Evolutionary conservation across 2,329 filamentous ascomycete genomes (phyloP), one percentile per base, ranked within the genome.

Genomic region (Alternaria arbusti): DNA sequence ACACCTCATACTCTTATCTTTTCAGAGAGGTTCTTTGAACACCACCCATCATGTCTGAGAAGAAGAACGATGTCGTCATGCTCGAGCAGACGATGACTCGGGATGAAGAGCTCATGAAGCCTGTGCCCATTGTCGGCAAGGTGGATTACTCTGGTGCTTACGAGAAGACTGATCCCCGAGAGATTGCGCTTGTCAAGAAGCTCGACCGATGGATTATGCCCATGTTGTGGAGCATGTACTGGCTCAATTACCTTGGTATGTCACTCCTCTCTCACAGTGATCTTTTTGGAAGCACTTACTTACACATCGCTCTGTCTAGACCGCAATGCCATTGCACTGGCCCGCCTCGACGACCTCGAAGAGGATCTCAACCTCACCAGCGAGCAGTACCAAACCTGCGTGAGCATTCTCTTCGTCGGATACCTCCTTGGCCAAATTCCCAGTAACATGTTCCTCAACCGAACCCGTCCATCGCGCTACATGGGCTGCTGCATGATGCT

Each of bases 241-340:
- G 66, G 64, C 57, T 64, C 30, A 63, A 63, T 12, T 63, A 63
- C 32, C 56, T 63, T 36, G 30, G 63, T 66, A 58, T 32, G 55
- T 36, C 20, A 46, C 25, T 15, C 17, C 28, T 40, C 64, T 59
- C 11, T 30, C 25, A 40, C 36, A 40, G 67, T 71, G 23, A 76
- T 73, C 17, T 64, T 32, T 54, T 32, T 25, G 52, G 10, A 81
- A 82, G 60, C 80, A 83, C 0, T 52, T 43, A 46, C 26, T 51
- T 13, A 71, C 69, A 52, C 59, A 65, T 26, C 57, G 32, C 55
- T 57, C 25, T 64, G 55, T 44, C 52, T 64, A 45, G 87, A 89
- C 69, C 83, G 87, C 32, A 89, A 89, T 75, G 89, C 90, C 74
- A 89, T 91, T 67, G 87, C 88, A 2, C 84, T 88, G 3, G 89